Base-by-base conservation (phyloP, 352 stramenopile species). In the Hyaloperonospora brassicae region DNA sequence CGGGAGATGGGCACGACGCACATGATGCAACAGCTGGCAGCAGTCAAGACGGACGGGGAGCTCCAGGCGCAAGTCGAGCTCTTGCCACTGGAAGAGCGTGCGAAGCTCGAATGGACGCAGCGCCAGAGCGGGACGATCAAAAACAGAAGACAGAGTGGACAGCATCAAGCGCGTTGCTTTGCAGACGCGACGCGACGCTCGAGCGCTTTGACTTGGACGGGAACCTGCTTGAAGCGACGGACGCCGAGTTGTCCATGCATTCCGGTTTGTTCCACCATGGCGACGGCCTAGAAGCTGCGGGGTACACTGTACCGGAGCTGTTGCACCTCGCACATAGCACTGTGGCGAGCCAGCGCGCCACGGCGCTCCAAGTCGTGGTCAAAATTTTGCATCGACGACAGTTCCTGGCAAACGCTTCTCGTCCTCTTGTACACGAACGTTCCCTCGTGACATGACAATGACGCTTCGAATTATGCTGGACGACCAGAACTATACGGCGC, bases 251-350 rank as follows among this genome's bases (percentile, higher is more conserved):
- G 4, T 69, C 76, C 7, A 50, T 59, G 17, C 73, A 87, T 44
- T 89, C 83, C 1, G 83, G 83, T 12, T 66, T 93, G 0, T 91
- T 87, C 47, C 83, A 93, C 47, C 83, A 93, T 45, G 83, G 83
- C 0, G 78, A 91, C 40, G 75, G 89, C 14, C 83, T 78, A 0
- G 68, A 89, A 0, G 72, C 64, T 24, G 68, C 83, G 1, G 83
- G 83, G 2, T 93, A 91, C 59, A 93, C 80, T 7, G 59, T 88
- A 36, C 61, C 70, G 2, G 83, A 93, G 52, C 69, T 93, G 7
- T 48, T 17, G 17, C 72, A 87, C 7, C 64, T 93, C 9, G 76
- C 83, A 3, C 76, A 78, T 8, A 88, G 76, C 45, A 86, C 75
- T 17, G 75, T 89, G 7, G 66, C 78, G 7, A 89, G 74, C 21